These are phyloP conservation scores for Mycena vulgaris DNA, from an alignment of 768 basidiomycete species.

Conservation along the genomic window DNA sequence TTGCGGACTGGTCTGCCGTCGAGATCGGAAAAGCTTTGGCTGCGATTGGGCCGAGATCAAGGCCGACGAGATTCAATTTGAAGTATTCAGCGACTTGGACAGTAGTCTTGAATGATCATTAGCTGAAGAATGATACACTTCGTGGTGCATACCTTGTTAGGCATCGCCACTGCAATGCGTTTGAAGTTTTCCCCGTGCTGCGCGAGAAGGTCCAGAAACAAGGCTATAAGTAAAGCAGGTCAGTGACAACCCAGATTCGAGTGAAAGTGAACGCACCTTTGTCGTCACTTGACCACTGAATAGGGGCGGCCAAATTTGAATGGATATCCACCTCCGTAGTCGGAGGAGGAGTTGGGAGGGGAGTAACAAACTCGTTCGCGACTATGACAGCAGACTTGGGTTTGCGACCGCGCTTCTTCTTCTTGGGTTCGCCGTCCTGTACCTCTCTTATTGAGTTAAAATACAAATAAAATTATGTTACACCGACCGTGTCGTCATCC, in stretches of 20 bases:
- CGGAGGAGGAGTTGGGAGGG: slow-evolving; percentile 36
- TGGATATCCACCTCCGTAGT: slow-evolving; percentile 40
- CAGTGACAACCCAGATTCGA: slow-evolving; percentile 18
- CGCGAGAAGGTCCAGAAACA: slow-evolving; percentile 70
- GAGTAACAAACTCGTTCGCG: slow-evolving; percentile 38
- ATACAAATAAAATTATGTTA: slow-evolving; percentile 12
- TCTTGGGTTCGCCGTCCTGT: slow-evolving; percentile 49
- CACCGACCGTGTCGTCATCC: slow-evolving; percentile 34
- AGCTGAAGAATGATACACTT: neutral
- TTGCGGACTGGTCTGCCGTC: neutral
- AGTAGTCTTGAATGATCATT: slow-evolving; percentile 58
- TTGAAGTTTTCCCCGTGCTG: slow-evolving; percentile 78
- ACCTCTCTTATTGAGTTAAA: slow-evolving; percentile 10
- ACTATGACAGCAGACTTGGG: slow-evolving; percentile 46
- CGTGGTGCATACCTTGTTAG: slow-evolving; percentile 64
- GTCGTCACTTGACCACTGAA: slow-evolving; percentile 78
- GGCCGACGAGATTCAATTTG: slow-evolving; percentile 57
- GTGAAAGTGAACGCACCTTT: slow-evolving; percentile 60
- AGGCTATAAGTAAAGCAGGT: slow-evolving; percentile 26
- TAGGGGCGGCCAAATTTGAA: slow-evolving; percentile 46
- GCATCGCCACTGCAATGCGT: slow-evolving; percentile 78
- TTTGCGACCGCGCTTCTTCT: slow-evolving; percentile 52
- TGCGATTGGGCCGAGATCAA: slow-evolving; percentile 59
- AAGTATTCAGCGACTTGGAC: slow-evolving; percentile 71
- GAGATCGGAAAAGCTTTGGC: slow-evolving; percentile 37